Evolutionary conservation across 352 stramenopile genomes (phyloP).

Genomic region (Globisporangium okanoganense): DNA sequence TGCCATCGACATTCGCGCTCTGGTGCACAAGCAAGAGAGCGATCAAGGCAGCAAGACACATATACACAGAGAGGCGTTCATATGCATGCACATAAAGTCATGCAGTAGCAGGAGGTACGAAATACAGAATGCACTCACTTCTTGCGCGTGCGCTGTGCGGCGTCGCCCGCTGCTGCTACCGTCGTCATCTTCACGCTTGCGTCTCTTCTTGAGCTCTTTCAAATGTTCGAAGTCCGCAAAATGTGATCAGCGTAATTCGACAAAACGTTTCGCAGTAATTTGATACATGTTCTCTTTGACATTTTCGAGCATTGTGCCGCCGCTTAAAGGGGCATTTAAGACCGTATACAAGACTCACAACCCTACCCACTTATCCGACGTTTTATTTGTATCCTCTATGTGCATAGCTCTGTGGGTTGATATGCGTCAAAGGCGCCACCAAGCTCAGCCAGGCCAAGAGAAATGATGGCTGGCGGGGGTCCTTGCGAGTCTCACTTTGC

Average conservation of each 20-base stretch:
- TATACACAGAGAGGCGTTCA: neutral
- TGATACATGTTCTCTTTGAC: neutral
- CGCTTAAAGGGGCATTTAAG: neutral
- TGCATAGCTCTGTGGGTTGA: constrained; percentile 14
- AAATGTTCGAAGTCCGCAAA: constrained; percentile 2
- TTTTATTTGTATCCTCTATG: neutral
- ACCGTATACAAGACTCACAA: neutral
- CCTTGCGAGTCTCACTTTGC: neutral
- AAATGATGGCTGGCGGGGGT: constrained; percentile 23
- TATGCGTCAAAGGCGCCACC: constrained; percentile 56
- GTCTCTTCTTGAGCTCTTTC: constrained; percentile 1
- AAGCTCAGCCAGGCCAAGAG: constrained; percentile 75
- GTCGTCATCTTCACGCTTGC: neutral
- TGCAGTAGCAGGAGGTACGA: neutral
- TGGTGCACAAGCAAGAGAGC: constrained; percentile 2
- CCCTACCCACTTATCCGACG: too few relatives aligned
- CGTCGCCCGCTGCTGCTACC: neutral
- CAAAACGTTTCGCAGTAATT: too few relatives aligned
- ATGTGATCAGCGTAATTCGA: too few relatives aligned
- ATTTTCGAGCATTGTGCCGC: neutral
- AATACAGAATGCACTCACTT: constrained; percentile 1
- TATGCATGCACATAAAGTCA: neutral
- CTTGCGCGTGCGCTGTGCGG: constrained; percentile 9
- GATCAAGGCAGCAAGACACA: neutral
- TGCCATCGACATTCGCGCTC: constrained; percentile 7